Evolutionary conservation across 2,329 filamentous ascomycete species (phyloP), one percentile per base, ranked within the genome.

Genomic region (Sclerotinia trifoliorum): DNA sequence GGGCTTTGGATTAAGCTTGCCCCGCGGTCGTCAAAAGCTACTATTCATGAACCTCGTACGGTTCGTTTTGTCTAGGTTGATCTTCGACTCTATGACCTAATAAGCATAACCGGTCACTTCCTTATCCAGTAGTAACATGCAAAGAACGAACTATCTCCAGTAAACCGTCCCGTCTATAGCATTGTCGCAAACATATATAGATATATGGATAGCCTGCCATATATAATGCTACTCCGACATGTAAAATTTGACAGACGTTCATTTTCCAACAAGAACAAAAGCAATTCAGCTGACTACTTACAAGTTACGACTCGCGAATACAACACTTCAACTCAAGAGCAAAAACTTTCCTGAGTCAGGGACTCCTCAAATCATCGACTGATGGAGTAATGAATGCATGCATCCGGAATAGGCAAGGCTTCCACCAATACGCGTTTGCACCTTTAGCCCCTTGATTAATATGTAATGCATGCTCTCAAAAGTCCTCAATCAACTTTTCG

Each of bases 21-120:
- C 70, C 69, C 68, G 54, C 68, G 68, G 65, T 67, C 48, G 65
- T 42, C 55, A 61, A 61, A 66, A 32, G 54, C 49, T 61, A 52
- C 65, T 62, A 24, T 62, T 62, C 58, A 62, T 62, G 29, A 62
- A 62, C 35, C 5, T 13, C 21, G 24, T 61, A 49, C 24, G 51
- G 55, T 39, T 51, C 35, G 60, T 51, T 49, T 51, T 49, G n/a
- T 39, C 32, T 24, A 57, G 32, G 52, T 55, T 55, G 52, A 55
- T 55, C 52, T 55, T 55, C 29, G 19, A 55, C 54, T 56, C 29
- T n/a, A 56, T 57, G 54, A 17, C 54, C 21, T 46, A 17, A 21
- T 49, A 49, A 35, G 54, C 60, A 29, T 48, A 54, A 19, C 32
- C 56, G 49, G 35, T 21, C 26, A 44, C 19, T 65, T 57, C 63